Evolutionary conservation across 2,329 filamentous ascomycete species (phyloP).

Genomic region (Neofusicoccum laricinum): DNA sequence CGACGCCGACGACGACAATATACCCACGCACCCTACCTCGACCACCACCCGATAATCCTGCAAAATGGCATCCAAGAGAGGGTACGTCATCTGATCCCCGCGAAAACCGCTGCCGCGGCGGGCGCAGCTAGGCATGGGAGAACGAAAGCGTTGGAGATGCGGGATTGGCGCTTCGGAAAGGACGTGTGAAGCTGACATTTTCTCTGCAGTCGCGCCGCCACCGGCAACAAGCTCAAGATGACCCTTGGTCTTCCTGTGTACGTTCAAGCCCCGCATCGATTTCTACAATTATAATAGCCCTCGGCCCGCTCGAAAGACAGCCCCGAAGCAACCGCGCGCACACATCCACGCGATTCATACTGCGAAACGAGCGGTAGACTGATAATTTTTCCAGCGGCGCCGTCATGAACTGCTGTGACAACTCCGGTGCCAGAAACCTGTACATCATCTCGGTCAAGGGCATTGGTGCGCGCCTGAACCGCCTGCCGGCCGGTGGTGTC

Average conservation of each 20-base stretch:
- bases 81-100: slow-evolving; percentile 27
- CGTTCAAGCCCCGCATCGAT: slow-evolving; percentile 44
- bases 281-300: not conserved
- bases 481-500: slow-evolving; percentile 93
- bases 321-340: slow-evolving; percentile 20
- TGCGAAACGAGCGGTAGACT: slow-evolving; percentile 19
- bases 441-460: slow-evolving; percentile 99
- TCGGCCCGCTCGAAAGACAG: not conserved
- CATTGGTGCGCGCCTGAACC: slow-evolving; percentile 95
- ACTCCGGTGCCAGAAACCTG: slow-evolving; percentile 96
- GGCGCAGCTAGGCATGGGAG: not conserved
- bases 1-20: slow-evolving; percentile 18
- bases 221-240: slow-evolving; percentile 99
- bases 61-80: slow-evolving; percentile 40
- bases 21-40: slow-evolving; percentile 20
- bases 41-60: slow-evolving; percentile 31
- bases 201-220: slow-evolving; percentile 66
- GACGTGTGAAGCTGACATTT: slow-evolving; percentile 25
- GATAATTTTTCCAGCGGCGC: slow-evolving; percentile 67
- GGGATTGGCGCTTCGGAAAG: not conserved
- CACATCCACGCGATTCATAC: slow-evolving; percentile 12
- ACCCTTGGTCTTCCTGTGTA: slow-evolving; percentile 99
- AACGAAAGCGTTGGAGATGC: not conserved
- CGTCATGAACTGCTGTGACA: slow-evolving; percentile 99
- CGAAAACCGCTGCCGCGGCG: not conserved